phyloP scores from a whole-genome alignment of 108 stramenopile genomes.

The Nitzschia sp. region DNA sequence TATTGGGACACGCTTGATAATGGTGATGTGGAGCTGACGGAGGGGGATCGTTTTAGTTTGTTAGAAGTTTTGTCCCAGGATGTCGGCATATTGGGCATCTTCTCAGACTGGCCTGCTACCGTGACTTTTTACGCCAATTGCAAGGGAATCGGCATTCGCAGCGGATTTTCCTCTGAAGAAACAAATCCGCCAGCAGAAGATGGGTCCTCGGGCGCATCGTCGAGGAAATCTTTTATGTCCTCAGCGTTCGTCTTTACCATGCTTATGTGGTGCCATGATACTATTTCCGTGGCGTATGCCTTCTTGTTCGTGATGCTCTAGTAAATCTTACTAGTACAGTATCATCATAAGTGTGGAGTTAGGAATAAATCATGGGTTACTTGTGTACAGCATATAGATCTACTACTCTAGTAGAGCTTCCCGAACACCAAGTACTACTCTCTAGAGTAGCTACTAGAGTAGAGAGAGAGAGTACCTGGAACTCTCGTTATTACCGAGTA shows the following conservation, averaged over 20 bases:
- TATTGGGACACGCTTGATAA: conserved; percentile 41
- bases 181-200: not conserved
- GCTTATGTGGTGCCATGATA: too few species aligned
- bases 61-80: conserved; percentile 53
- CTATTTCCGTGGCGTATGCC: not conserved
- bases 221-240: not conserved
- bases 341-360: too few species aligned
- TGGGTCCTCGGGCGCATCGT: not conserved
- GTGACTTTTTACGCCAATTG: conserved; percentile 76
- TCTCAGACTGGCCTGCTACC: conserved; percentile 78
- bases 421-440: too few species aligned
- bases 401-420: too few species aligned
- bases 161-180: too few species aligned
- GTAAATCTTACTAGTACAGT: too few species aligned
- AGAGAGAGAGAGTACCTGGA: too few species aligned
- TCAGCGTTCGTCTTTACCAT: not conserved
- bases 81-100: conserved; percentile 62
- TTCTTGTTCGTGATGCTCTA: not conserved
- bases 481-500: too few species aligned
- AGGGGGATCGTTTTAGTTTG: conserved; percentile 49
- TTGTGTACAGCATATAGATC: too few species aligned
- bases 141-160: conserved; percentile 34
- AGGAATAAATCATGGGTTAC: not conserved
- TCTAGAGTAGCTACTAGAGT: too few species aligned
- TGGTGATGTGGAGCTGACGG: conserved; percentile 26